A percentile compares a stretch with the other conserved stretches of the same genome.
Conservation (phyloP, 106 monocot genomes). For the Acorus calamus region DNA sequence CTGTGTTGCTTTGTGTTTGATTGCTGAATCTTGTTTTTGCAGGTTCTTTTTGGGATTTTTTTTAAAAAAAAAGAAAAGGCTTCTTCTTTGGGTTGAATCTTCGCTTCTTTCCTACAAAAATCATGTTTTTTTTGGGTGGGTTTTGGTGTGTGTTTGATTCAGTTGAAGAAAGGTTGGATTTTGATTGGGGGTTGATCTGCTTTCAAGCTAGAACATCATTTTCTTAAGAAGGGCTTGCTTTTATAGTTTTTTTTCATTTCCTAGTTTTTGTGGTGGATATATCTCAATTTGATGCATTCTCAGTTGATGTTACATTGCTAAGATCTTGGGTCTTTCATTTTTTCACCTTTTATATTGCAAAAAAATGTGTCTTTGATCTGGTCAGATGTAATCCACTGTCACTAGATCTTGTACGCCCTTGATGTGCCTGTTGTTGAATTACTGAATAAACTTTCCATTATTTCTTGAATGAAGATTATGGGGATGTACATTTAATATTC, state of each 20-base stretch:
- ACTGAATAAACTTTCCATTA: too few species aligned
- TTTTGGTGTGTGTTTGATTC: neutral
- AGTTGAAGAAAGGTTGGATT: constrained; percentile 2
- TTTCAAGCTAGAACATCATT: neutral
- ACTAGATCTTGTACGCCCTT: too few species aligned
- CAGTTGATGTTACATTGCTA: too few species aligned
- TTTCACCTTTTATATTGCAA: too few species aligned
- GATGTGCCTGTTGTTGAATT: too few species aligned
- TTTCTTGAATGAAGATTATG: too few species aligned
- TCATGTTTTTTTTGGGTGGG: neutral
- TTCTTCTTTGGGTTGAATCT: neutral
- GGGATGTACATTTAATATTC: too few species aligned
- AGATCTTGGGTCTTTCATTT: too few species aligned
- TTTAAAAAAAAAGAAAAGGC: neutral
- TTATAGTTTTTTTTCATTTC: neutral
- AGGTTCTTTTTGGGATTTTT: neutral
- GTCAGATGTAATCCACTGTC: too few species aligned
- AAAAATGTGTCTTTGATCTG: too few species aligned
- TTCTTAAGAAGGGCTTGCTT: neutral
- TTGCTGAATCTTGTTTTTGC: neutral
- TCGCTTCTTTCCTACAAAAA: constrained; percentile 1
- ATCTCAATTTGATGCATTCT: too few species aligned
- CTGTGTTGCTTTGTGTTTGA: neutral
- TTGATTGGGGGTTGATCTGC: neutral
- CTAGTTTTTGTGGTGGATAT: too few species aligned